Percentiles rank a stretch among this genome's conserved stretches.
Conservation (phyloP, 768 basidiomycete species). For the Hebeloma cylindrosporum region DNA sequence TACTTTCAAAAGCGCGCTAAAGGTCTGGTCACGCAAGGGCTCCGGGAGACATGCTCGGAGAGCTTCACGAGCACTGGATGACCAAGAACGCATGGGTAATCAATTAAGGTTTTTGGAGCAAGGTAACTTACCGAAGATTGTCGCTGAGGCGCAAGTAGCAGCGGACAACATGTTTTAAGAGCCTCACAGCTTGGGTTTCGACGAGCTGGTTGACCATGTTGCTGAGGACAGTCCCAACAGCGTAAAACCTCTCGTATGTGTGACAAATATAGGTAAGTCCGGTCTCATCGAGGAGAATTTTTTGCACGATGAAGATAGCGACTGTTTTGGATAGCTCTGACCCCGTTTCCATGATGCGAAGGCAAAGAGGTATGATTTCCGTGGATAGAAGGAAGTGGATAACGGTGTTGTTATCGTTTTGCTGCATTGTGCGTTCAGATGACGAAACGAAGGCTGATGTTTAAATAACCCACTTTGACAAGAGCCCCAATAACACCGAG, state of each 20-base stretch:
- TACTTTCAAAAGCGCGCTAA: slow-evolving; percentile 87
- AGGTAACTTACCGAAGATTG: slow-evolving; percentile 74
- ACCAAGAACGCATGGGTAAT: slow-evolving; percentile 10
- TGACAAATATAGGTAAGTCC: slow-evolving; percentile 99
- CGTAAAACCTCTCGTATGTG: slow-evolving; percentile 99
- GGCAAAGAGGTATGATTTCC: slow-evolving; percentile 98
- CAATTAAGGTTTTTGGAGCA: slow-evolving; percentile 1
- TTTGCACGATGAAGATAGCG: slow-evolving; percentile 99
- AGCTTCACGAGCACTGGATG: slow-evolving; percentile 86
- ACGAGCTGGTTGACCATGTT: slow-evolving; percentile 99
- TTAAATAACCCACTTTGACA: slow-evolving; percentile 70
- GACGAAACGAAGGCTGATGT: neutral
- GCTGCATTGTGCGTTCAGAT: slow-evolving; percentile 44
- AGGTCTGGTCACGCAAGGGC: slow-evolving; percentile 91
- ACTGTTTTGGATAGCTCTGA: slow-evolving; percentile 98
- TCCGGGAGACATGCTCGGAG: slow-evolving; percentile 94
- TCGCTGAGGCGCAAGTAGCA: slow-evolving; percentile 96
- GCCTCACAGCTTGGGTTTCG: slow-evolving; percentile 93
- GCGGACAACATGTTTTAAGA: slow-evolving; percentile 96
- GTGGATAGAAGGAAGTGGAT: slow-evolving; percentile 99
- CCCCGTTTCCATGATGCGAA: slow-evolving; percentile 99
- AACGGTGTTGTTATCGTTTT: slow-evolving; percentile 99
- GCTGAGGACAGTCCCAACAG: slow-evolving; percentile 95
- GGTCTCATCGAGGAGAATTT: slow-evolving; percentile 95
- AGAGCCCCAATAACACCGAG: slow-evolving; percentile 99